Percentiles rank a stretch among this genome's conserved stretches.
Evolutionary conservation across 768 basidiomycete species (phyloP).

Genomic region (Daedaleopsis nitida): DNA sequence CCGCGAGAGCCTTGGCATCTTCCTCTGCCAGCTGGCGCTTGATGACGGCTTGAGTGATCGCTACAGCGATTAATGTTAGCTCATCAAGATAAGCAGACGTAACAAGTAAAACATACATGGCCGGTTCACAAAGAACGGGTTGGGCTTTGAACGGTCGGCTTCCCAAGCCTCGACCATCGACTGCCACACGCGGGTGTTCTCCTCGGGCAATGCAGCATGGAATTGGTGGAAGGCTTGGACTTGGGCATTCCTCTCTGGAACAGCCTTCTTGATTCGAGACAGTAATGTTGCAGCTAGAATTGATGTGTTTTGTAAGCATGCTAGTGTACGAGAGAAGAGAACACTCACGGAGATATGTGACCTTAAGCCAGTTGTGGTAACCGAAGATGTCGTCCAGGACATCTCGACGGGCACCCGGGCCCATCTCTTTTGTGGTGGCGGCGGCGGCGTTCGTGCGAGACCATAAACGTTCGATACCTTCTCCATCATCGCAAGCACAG

Average conservation of each 20-base stretch:
- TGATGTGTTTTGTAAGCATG: too few relatives aligned
- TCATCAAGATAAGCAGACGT: too few relatives aligned
- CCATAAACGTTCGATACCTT: conserved; percentile 43
- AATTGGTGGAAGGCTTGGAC: not conserved
- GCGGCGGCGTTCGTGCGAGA: conserved; percentile 33
- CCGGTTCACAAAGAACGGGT: conserved; percentile 20
- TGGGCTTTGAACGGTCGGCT: conserved; percentile 17
- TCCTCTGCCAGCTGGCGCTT: conserved; percentile 27
- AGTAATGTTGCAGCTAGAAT: not conserved
- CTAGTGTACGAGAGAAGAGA: not conserved
- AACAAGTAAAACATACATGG: conserved; percentile 4
- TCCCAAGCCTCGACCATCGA: conserved; percentile 27
- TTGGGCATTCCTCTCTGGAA: not conserved
- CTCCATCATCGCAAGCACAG: conserved; percentile 36
- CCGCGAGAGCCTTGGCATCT: conserved; percentile 20
- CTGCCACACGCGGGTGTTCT: conserved; percentile 22
- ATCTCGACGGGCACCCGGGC: conserved; percentile 33
- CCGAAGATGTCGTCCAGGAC: conserved; percentile 40
- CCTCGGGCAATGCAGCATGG: not conserved
- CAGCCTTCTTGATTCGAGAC: not conserved
- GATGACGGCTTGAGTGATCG: conserved; percentile 17
- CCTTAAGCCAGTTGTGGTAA: conserved; percentile 41
- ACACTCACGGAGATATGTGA: conserved; percentile 27
- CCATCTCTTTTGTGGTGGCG: conserved; percentile 40
- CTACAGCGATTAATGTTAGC: too few relatives aligned